phyloP scores from a whole-genome alignment of 2,329 filamentous ascomycete genomes.

The Xylaria sp. region DNA sequence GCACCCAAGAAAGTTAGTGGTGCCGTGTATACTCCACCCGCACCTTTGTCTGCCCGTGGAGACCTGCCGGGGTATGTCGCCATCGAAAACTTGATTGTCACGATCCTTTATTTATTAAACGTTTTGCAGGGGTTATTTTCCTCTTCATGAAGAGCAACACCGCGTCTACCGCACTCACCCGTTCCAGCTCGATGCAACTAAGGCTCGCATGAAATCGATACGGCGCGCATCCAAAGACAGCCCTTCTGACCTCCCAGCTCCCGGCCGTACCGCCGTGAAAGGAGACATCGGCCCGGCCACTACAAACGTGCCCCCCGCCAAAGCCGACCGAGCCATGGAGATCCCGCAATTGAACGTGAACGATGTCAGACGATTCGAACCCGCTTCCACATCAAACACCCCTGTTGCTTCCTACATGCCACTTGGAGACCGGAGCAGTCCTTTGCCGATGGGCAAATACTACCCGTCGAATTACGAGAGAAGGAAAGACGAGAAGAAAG shows the following conservation, averaged over 20 bases:
- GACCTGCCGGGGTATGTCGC: conserved; percentile 63
- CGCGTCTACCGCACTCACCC: conserved; percentile 58
- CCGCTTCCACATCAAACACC: conserved; percentile 44
- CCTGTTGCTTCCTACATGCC: conserved; percentile 59
- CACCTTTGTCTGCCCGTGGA: conserved; percentile 62
- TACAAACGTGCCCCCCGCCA: conserved; percentile 26
- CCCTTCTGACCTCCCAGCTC: conserved; percentile 27
- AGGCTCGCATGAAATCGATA: conserved; percentile 46
- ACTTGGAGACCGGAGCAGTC: conserved; percentile 53
- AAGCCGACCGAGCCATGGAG: conserved; percentile 35
- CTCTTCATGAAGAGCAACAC: conserved; percentile 61
- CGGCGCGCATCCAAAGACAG: conserved; percentile 43
- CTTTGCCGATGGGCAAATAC: conserved; percentile 65
- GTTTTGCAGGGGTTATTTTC: conserved; percentile 62
- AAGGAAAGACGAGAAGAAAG: conserved; percentile 41
- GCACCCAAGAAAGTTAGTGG: conserved; percentile 47
- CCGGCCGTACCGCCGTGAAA: conserved; percentile 23
- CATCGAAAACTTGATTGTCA: neutral
- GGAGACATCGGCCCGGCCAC: conserved; percentile 32
- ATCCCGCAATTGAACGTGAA: conserved; percentile 29
- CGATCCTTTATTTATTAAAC: conserved; percentile 21
- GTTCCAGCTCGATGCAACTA: conserved; percentile 52
- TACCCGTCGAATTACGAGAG: conserved; percentile 67
- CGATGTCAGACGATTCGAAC: conserved; percentile 16
- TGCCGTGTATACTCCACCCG: conserved; percentile 51